Evolutionary conservation across 1,139 yeast genomes (phyloP).

Genomic region (Debaryomyces psychrophilus): DNA sequence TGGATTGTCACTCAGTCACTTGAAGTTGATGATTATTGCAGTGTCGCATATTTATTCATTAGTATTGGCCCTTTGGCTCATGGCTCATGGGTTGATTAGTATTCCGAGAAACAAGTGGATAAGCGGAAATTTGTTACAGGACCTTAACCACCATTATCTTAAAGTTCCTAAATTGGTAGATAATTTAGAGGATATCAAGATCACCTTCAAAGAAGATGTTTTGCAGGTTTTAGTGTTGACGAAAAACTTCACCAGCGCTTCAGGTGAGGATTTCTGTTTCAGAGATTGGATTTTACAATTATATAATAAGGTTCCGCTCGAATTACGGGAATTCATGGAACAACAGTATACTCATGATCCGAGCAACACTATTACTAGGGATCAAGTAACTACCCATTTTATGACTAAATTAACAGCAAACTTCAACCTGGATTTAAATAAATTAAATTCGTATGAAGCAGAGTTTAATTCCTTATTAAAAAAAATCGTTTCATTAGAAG

Average conservation of each 20-base stretch:
- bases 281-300: constrained; percentile 48
- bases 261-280: constrained; percentile 34
- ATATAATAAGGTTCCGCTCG: constrained; percentile 37
- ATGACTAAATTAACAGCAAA: constrained; percentile 40
- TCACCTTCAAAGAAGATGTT: constrained; percentile 65
- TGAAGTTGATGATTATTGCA: constrained; percentile 74
- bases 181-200: constrained; percentile 63
- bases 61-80: constrained; percentile 75
- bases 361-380: constrained; percentile 31
- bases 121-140: constrained; percentile 43
- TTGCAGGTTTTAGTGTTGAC: constrained; percentile 58
- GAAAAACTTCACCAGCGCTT: constrained; percentile 37
- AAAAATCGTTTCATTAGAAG: constrained; percentile 44
- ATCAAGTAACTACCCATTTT: constrained; percentile 38
- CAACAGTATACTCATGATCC: constrained; percentile 32
- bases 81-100: constrained; percentile 79
- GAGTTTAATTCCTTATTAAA: constrained; percentile 42
- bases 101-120: constrained; percentile 65
- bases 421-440: constrained; percentile 43
- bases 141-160: constrained; percentile 50
- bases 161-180: constrained; percentile 64
- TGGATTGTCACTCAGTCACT: constrained; percentile 42
- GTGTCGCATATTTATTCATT: constrained; percentile 80
- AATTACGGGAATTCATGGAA: constrained; percentile 38
- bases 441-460: constrained; percentile 44